Base-by-base conservation (phyloP, 169 alveolate genomes). In the Plasmodium falciparum region DNA sequence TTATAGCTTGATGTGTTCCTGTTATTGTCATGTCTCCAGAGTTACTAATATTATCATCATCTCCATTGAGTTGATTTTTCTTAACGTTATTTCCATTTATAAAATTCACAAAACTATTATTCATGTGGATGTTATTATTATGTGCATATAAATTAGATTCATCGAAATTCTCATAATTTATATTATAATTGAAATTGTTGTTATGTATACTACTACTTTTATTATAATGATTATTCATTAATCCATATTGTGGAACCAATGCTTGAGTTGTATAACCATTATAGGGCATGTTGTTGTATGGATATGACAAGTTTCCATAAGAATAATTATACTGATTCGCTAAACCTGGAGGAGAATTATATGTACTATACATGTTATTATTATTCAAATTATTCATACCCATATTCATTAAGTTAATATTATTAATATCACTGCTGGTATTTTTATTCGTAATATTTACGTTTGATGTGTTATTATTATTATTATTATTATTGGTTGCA, bases 281-380 rank as follows among this genome's bases (percentile, higher is more conserved):
- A 49, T 70, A 83, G 12, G 59, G 86, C 86, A 83, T 69, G 47
- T 83, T 83, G n/a, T 83, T 83, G 22, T 83, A 83, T 13, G 86
- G 86, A 47, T 83, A 83, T 11, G 91, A 83, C 33, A 83, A 62
- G 29, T 83, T 83, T 9, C 73, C 58, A 63, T 20, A 83, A 8
- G 83, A 83, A 26, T 71, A 67, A 70, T 83, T 70, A 56, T 26
- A 71, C 29, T 83, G 91, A 56, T 67, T 83, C 17, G 86, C 91
- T 61, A 83, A 70, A 0, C 91, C 91, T 67, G 91, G 91, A 20
- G 91, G 91, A 5, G 91, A 67, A 63, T 78, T 78, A 52, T 70
- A 67, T 63, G 85, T 69, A 69, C 17, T 83, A 65, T 83, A 83
- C 67, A 83, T 83, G 50, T 70, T 67, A 83, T 59, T 83, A 50